Base-by-base conservation (phyloP, 345 rosid species). In the Toxicodendron radicans region DNA sequence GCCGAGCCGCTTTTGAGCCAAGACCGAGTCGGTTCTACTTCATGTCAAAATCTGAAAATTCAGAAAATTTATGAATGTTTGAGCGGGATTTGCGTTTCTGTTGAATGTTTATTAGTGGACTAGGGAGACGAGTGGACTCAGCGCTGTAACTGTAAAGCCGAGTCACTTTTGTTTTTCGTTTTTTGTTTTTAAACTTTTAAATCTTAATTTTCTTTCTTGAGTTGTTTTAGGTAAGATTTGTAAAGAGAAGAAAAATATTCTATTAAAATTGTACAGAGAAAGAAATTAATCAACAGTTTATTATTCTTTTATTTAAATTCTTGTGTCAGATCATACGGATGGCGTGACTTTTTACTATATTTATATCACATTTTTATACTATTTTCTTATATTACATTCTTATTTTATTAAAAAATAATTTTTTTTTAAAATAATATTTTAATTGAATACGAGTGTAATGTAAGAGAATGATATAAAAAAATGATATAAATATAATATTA, bases 11-110 rank as follows among this genome's bases (percentile, higher is more conserved):
- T 56, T 89, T 85, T 75, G 81, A 82, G 78, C 80, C 85, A 3
- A 71, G 79, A 48, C 85, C 83, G 4, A 89, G 87, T 79, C 85
- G 90, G 41, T 79, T 89, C 0, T 88, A 88, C 10, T 10, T 53
- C 11, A 82, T 85, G 90, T 79, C 86, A 2, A 73, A 75, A 52
- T 86, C 88, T 10, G 82, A 65, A 13, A 74, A 68, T 52, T 65
- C 45, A 38, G 82, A 64, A 13, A 74, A 68, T 51, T 65, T 52
- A 35, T 81, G 52, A 79, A 12, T 46, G 65, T 23, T 52, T 52
- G 16, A 30, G 10, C 18, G 46, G 45, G 59, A 33, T 20, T 27
- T 49, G 57, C 13, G 35, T 8, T 8, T 16, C 2, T 14, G 41
- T 2, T 16, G 5, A 27, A 10, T 23, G 43, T 10, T 58, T 23